Conservation (phyloP, 176 grass and related monocot species). For the Elymus sibiricus region DNA sequence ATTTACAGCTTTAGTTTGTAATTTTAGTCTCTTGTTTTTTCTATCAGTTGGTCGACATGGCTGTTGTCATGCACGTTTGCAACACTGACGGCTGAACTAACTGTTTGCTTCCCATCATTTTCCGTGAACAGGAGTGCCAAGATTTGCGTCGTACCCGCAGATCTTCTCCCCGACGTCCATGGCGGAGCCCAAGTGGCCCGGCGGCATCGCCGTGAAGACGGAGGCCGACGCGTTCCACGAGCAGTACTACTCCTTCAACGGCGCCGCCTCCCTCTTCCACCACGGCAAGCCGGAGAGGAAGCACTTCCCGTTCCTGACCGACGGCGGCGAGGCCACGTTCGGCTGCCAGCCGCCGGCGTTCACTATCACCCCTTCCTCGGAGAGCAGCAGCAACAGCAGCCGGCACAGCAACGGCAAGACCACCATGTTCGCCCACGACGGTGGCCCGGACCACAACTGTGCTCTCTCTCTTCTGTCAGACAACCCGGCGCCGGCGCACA, state of each 20-base stretch:
- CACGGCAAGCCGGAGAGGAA: slow-evolving; percentile 43
- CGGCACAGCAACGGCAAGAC: slow-evolving; percentile 43
- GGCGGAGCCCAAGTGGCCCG: slow-evolving; percentile 43
- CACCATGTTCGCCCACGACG: slow-evolving; percentile 32
- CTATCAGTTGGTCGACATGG: not conserved
- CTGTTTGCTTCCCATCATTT: not conserved
- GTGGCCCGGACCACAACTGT: slow-evolving; percentile 44
- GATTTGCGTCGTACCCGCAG: slow-evolving; percentile 48
- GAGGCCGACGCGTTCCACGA: slow-evolving; percentile 38
- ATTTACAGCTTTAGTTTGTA: not conserved
- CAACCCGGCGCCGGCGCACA: slow-evolving; percentile 42
- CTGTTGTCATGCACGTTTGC: not conserved
- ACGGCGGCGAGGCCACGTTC: not conserved
- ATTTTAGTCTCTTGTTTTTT: not conserved
- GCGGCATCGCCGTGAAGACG: slow-evolving; percentile 36
- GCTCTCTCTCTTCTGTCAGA: slow-evolving; percentile 99
- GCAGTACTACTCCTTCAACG: slow-evolving; percentile 38
- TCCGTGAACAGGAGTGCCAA: slow-evolving; percentile 31
- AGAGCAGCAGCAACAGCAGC: slow-evolving; percentile 58
- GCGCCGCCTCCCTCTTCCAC: slow-evolving; percentile 15
- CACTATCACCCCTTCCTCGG: slow-evolving; percentile 44
- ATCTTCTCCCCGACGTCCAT: slow-evolving; percentile 50
- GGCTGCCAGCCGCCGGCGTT: slow-evolving; percentile 31
- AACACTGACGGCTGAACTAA: not conserved
- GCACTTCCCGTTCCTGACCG: slow-evolving; percentile 45